Evolutionary conservation across 139 green algal genomes (phyloP), one percentile per base, ranked within the genome.

Genomic region (Helicosporidium sp.): DNA sequence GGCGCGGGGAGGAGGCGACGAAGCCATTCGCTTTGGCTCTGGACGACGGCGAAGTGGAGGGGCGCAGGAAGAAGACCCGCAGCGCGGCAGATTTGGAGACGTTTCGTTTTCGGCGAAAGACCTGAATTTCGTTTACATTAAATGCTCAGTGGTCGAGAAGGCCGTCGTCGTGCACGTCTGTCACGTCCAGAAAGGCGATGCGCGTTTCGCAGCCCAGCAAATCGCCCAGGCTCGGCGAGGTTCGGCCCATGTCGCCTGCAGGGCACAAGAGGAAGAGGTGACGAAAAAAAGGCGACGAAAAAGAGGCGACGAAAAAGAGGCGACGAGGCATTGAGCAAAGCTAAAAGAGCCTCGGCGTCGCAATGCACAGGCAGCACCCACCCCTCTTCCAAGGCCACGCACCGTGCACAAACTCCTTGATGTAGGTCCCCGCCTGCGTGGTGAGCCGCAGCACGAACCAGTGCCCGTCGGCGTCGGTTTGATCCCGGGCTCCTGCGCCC

Each of bases 321-420:
- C n/a, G n/a, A n/a, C n/a, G n/a, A n/a, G n/a, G n/a, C n/a, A n/a
- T n/a, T 37, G 31, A 10, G 10, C 31, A 37, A 10, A 10, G 10
- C 13, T 1, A 13, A 37, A 37, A 37, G 31, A 13, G 31, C 10
- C 1, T 22, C 26, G 25, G 26, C 26, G 6, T 41, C n/a, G 6
- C 3, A 7, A 3, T 8, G 3, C 31, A 35, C 15, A 1, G 39
- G 12, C 39, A 25, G 39, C 16, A 17, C 39, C 17, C 10, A 22
- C 18, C 7, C 16, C 18, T 43, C 39, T n/a, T 12, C 40, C 12
- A 13, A 13, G 15, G 40, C 42, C 12, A 27, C 51, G 89, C 85
- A 7, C 78, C 74, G 50, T 92, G 72, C 39, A 85, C 73, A 53
- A 94, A 91, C 65, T 95, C 85, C 53, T 95, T 94, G 50, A 93